Base-by-base conservation (phyloP, 2,329 filamentous ascomycete species). In the Rhexocercosporidium sp. region DNA sequence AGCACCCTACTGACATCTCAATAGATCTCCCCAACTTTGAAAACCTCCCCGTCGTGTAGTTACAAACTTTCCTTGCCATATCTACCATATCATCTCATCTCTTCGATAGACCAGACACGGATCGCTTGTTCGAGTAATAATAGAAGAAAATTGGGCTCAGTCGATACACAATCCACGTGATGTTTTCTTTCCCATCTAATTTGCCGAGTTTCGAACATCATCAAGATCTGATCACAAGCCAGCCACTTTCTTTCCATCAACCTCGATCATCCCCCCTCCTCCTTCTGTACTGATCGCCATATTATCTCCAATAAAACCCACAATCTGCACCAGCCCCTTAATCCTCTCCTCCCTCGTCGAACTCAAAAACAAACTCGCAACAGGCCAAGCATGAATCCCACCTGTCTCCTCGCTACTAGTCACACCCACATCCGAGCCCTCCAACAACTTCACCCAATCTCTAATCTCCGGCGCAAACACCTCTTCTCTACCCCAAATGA, bases 331-430 rank as follows among this genome's bases (percentile, higher is more conserved):
- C 69, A 90, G 75, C 3, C 88, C 87, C 69, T 82, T 82, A 64
- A 86, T 76, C 64, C 88, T 83, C 74, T 83, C 79, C 39, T 82
- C 79, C n/a, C 77, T 75, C 29, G 81, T 81, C 56, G 78, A 81
- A 53, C 85, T 73, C 25, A 88, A 73, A 75, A 88, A 89, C 20
- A 88, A 75, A 69, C 82, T 82, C 11, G 90, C 91, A 22, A 96
- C 90, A 0, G 92, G 92, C 93, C 93, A 96, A 12, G 90, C 92
- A 78, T 96, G 93, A 66, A 96, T 89, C 2, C 88, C 89, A 16
- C 87, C 90, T 31, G 83, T 79, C 71, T 92, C 88, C 74, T 88
- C 86, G 73, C 68, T 61, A 18, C n/a, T 83, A 63, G 83, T 53
- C 1, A 72, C 70, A 82, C 66, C 83, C 39, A 87, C 78, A 3